phyloP scores from a whole-genome alignment of 208 protist species.

The Crithidia expoeki region DNA sequence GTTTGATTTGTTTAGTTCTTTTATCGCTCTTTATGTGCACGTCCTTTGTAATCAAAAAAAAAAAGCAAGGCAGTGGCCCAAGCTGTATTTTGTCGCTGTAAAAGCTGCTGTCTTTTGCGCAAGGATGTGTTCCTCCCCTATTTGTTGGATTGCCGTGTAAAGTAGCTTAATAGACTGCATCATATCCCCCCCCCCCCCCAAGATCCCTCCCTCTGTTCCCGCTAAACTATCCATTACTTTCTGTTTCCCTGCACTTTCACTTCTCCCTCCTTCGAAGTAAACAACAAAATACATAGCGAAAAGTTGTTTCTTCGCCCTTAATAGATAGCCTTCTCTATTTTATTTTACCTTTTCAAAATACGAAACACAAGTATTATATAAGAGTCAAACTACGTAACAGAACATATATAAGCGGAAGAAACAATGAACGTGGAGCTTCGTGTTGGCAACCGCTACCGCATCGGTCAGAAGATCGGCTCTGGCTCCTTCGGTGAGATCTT shows the following conservation, averaged over 20 bases:
- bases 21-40: too few relatives aligned
- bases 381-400: slow-evolving; percentile 26
- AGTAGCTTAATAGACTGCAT: too few relatives aligned
- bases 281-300: slow-evolving; percentile 10
- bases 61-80: too few relatives aligned
- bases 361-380: too few relatives aligned
- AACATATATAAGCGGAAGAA: slow-evolving; percentile 94
- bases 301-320: not conserved
- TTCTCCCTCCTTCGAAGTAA: slow-evolving; percentile 65
- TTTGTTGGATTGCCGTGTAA: too few relatives aligned
- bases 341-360: slow-evolving; percentile 1
- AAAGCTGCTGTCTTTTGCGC: too few relatives aligned
- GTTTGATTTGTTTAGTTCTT: too few relatives aligned
- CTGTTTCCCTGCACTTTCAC: not conserved
- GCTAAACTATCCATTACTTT: not conserved
- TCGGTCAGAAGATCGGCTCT: slow-evolving; percentile 98
- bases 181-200: too few relatives aligned
- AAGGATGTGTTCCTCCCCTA: too few relatives aligned
- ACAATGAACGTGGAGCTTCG: slow-evolving; percentile 94
- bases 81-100: too few relatives aligned
- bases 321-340: not conserved
- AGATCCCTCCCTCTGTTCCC: too few relatives aligned
- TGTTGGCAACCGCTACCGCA: slow-evolving; percentile 96
- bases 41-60: too few relatives aligned
- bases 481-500: slow-evolving; percentile 96